Conservation (phyloP, 2,329 filamentous ascomycete species). For the Penicillium frequentans region DNA sequence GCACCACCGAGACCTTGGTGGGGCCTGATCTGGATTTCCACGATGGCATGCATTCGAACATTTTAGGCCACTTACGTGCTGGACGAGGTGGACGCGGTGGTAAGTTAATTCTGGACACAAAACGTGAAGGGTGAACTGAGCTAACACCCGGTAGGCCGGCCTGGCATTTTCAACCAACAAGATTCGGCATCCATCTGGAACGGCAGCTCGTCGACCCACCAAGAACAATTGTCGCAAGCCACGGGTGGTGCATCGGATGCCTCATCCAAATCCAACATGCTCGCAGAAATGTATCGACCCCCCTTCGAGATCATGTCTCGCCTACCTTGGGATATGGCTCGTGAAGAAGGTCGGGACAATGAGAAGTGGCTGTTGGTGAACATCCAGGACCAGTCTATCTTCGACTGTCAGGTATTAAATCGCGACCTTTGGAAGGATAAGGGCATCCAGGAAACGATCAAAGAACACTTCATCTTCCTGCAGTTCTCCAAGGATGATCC, state of each 20-base stretch:
- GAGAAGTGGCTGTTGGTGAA: constrained; percentile 97
- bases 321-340: constrained; percentile 77
- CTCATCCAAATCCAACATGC: constrained; percentile 70
- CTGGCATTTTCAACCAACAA: constrained; percentile 70
- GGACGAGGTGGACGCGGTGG: constrained; percentile 37
- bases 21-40: constrained; percentile 63
- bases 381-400: constrained; percentile 88
- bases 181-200: constrained; percentile 60
- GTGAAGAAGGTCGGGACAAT: constrained; percentile 79
- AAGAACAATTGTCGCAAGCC: constrained; percentile 57
- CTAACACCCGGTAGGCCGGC: constrained; percentile 37
- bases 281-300: constrained; percentile 89
- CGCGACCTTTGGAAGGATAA: constrained; percentile 93
- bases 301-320: constrained; percentile 86
- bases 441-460: constrained; percentile 73
- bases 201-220: constrained; percentile 51
- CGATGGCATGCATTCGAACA: constrained; percentile 59
- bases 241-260: constrained; percentile 66
- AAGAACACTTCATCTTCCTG: constrained; percentile 92
- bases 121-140: not conserved
- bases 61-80: constrained; percentile 65
- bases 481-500: constrained; percentile 88
- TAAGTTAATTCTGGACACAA: constrained; percentile 10
- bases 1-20: constrained; percentile 88
- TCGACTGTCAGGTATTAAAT: constrained; percentile 92